A percentile compares a stretch with the other conserved stretches of the same genome.
Conservation (phyloP, 192 early-diverging fungal species). For the Coemansia sp. region DNA sequence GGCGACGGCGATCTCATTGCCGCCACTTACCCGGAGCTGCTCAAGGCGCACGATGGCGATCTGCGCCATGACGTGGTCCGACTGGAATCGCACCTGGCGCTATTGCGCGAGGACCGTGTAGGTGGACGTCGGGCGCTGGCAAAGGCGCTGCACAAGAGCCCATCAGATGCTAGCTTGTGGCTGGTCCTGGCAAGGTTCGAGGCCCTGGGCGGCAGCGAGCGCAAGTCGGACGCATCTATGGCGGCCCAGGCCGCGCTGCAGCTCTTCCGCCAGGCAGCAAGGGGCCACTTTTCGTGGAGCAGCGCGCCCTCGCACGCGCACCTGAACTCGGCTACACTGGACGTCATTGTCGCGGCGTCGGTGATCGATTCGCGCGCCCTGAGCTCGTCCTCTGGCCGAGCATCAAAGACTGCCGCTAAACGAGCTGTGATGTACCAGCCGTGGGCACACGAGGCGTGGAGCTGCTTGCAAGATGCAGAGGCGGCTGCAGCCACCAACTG, state of each 20-base stretch:
- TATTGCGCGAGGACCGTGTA: conserved; percentile 24
- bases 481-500: background rate
- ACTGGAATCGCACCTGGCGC: conserved; percentile 26
- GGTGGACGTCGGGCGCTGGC: conserved; percentile 30
- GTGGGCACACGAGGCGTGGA: conserved; percentile 35
- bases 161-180: conserved; percentile 29
- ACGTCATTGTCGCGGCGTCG: conserved; percentile 12
- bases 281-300: conserved; percentile 32
- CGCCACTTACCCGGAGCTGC: conserved; percentile 34
- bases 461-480: background rate
- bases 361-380: conserved; percentile 8
- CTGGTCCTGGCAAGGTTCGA: conserved; percentile 29
- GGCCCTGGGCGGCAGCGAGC: background rate
- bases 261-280: conserved; percentile 17
- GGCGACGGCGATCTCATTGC: conserved; percentile 37
- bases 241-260: conserved; percentile 20
- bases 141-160: conserved; percentile 19
- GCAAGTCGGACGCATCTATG: background rate
- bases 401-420: conserved; percentile 20
- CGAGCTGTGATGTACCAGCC: conserved; percentile 44
- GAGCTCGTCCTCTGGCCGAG: background rate
- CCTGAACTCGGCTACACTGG: conserved; percentile 25
- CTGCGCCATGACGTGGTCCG: conserved; percentile 7
- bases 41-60: conserved; percentile 5
- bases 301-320: conserved; percentile 14